Conservation (phyloP, 2,329 filamentous ascomycete species). For the Aspergillus sp. region DNA sequence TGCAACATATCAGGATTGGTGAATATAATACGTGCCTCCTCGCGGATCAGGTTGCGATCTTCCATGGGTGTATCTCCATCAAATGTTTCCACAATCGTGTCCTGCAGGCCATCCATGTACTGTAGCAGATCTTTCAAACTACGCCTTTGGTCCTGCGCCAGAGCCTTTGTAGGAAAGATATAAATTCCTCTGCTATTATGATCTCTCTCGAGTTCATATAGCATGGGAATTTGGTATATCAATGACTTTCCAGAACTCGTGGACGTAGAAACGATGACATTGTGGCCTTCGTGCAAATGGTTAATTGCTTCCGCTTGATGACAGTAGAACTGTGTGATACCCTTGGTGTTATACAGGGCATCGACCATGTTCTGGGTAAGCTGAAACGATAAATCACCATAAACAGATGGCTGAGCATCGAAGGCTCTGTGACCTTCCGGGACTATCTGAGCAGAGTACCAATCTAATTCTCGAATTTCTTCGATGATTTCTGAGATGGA, state of each 20-base stretch:
- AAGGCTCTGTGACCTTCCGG: constrained; percentile 89
- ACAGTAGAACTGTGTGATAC: constrained; percentile 77
- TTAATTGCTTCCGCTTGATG: constrained; percentile 96
- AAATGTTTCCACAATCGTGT: constrained; percentile 80
- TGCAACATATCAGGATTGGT: constrained; percentile 99
- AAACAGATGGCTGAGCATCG: constrained; percentile 72
- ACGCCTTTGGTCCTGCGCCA: constrained; percentile 88
- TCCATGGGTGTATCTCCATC: constrained; percentile 88
- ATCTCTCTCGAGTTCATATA: constrained; percentile 78
- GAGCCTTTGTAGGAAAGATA: constrained; percentile 94
- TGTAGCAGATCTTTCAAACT: constrained; percentile 78
- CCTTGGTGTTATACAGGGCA: constrained; percentile 84
- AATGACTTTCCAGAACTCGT: constrained; percentile 95
- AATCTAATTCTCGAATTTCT: constrained; percentile 72
- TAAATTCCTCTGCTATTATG: constrained; percentile 79
- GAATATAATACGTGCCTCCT: constrained; percentile 87
- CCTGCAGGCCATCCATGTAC: constrained; percentile 71
- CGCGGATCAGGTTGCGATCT: constrained; percentile 70
- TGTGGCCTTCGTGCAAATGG: constrained; percentile 67
- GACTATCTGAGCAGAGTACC: constrained; percentile 90
- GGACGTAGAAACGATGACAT: constrained; percentile 90
- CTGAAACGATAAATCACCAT: constrained; percentile 75
- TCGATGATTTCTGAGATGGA: constrained; percentile 75
- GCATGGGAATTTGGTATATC: constrained; percentile 93
- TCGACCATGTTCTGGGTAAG: constrained; percentile 93